These are phyloP conservation scores for Trichoderma guizhouense DNA, from an alignment of 2,329 filamentous ascomycete species.

Conservation along the genomic window DNA sequence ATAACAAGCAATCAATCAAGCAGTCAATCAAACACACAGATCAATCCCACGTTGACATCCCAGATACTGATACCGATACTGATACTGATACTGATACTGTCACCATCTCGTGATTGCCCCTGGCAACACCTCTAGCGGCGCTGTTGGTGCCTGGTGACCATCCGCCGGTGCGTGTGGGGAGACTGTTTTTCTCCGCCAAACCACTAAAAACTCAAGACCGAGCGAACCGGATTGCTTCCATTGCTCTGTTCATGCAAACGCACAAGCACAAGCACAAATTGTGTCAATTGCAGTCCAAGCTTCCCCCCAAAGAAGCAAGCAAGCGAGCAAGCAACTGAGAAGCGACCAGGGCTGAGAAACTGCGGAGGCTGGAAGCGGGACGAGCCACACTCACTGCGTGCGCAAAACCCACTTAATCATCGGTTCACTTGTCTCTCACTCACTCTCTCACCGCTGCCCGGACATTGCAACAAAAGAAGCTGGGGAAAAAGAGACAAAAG, in stretches of 20 bases:
- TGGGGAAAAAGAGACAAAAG: background rate
- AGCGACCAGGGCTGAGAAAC: background rate
- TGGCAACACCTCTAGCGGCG: background rate
- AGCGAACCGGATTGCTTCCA: conserved; percentile 14
- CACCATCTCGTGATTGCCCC: conserved; percentile 10
- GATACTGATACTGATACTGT: background rate
- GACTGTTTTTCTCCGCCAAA: background rate
- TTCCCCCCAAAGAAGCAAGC: background rate
- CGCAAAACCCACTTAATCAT: background rate
- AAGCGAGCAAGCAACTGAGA: background rate
- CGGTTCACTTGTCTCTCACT: background rate
- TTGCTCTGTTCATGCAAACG: background rate
- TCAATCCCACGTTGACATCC: background rate
- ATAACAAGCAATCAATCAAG: background rate
- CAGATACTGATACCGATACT: background rate
- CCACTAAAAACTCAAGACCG: background rate
- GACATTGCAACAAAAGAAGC: background rate
- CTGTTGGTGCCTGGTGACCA: background rate
- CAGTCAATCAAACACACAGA: background rate
- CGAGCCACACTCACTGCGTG: background rate
- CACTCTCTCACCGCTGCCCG: conserved; percentile 11
- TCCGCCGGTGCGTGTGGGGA: background rate
- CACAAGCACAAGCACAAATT: background rate
- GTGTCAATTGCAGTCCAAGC: conserved; percentile 4
- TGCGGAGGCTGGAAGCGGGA: background rate